Evolutionary conservation across 2,329 filamentous ascomycete species (phyloP).

Genomic region (Colletotrichum lindemuthianum): DNA sequence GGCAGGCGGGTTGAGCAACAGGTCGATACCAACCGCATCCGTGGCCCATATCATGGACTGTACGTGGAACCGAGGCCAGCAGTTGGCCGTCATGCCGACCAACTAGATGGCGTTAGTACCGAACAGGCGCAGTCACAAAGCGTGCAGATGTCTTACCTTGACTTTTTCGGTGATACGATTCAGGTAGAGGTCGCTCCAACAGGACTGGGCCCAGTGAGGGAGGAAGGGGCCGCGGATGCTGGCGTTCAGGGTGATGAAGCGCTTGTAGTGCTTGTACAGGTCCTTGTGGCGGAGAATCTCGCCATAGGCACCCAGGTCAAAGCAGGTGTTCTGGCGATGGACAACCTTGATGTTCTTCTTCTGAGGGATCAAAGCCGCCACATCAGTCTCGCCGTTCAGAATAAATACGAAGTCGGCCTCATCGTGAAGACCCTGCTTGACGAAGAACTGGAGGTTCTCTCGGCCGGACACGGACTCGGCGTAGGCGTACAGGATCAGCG

Average conservation of each 20-base stretch:
- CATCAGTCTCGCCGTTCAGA: constrained; percentile 47
- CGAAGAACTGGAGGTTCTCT: constrained; percentile 48
- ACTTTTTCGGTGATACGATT: constrained; percentile 42
- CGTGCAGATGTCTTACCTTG: constrained; percentile 40
- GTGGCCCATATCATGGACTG: constrained; percentile 52
- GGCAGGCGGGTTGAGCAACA: constrained; percentile 45
- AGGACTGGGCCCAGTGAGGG: constrained; percentile 46
- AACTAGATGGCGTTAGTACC: constrained; percentile 40
- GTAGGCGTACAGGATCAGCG: constrained; percentile 49
- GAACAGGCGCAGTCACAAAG: not conserved
- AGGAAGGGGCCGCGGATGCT: constrained; percentile 50
- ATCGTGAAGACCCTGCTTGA: constrained; percentile 48
- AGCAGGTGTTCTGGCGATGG: constrained; percentile 46
- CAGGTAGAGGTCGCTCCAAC: constrained; percentile 50
- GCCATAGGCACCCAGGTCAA: constrained; percentile 47
- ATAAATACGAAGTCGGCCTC: constrained; percentile 53
- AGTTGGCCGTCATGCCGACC: constrained; percentile 50
- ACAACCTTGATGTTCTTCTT: constrained; percentile 46
- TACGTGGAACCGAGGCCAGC: constrained; percentile 46
- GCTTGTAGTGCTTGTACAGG: constrained; percentile 47
- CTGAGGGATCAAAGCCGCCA: constrained; percentile 40
- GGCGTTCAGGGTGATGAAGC: constrained; percentile 50
- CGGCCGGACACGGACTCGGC: constrained; percentile 45
- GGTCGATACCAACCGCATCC: constrained; percentile 48
- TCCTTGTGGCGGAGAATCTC: constrained; percentile 45